A percentile compares a stretch with the other conserved stretches of the same genome.
These are phyloP conservation scores for Xylaria sp. DNA, from an alignment of 2,329 filamentous ascomycete genomes.

Conservation along the genomic window DNA sequence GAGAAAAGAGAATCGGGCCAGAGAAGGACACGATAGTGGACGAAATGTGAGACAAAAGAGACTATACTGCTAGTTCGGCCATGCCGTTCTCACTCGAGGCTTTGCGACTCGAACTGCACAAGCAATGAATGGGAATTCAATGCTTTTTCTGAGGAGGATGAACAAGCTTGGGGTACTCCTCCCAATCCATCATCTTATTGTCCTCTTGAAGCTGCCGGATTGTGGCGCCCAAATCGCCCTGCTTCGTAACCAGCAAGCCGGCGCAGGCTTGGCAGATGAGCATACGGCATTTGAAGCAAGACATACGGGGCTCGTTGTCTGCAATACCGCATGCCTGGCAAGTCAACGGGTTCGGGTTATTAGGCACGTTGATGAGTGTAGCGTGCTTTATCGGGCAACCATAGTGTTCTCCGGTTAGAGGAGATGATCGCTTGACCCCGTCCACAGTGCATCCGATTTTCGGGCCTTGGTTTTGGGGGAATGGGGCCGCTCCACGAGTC, in stretches of 20 bases:
- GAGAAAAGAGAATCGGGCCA: no score
- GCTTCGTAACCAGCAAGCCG: constrained; percentile 37
- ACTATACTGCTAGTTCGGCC: no score
- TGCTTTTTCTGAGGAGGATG: no score
- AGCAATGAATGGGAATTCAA: no score
- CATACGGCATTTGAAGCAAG: constrained; percentile 47
- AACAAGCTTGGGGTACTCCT: constrained; percentile 5
- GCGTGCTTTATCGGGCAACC: constrained; percentile 45
- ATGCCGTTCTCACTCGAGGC: no score
- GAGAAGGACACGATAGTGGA: no score
- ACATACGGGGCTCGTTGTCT: constrained; percentile 42
- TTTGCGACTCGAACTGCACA: no score
- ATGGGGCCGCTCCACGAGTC: constrained; percentile 14
- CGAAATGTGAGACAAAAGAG: no score
- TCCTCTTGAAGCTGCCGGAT: constrained; percentile 32
- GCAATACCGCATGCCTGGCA: constrained; percentile 49
- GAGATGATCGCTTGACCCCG: constrained; percentile 33
- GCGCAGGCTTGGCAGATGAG: constrained; percentile 48
- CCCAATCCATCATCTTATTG: constrained; percentile 15
- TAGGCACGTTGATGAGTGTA: constrained; percentile 44
- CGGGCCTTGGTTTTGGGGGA: constrained; percentile 19
- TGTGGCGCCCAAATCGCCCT: constrained; percentile 40
- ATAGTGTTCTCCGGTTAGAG: constrained; percentile 38
- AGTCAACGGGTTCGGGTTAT: constrained; percentile 45
- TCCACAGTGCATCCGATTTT: constrained; percentile 9